A percentile compares a stretch with the other conserved stretches of the same genome.
These are phyloP conservation scores for Hypericum perforatum DNA, from an alignment of 345 rosid species.

Conservation along the genomic window DNA sequence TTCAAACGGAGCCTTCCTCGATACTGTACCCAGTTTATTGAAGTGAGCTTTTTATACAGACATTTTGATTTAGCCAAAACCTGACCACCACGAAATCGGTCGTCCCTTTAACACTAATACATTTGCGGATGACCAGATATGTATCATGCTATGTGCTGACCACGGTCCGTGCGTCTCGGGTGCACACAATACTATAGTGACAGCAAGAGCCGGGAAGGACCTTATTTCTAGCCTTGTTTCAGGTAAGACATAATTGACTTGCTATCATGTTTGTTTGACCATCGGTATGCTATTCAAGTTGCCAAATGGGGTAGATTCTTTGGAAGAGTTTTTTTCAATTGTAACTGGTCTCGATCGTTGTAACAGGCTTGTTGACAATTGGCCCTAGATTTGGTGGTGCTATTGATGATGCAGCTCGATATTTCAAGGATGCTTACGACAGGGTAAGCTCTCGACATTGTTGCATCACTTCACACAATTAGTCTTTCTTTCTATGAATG, in stretches of 20 bases:
- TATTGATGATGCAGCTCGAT: conserved; percentile 92
- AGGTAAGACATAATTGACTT: conserved; percentile 26
- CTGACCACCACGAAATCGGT: neutral
- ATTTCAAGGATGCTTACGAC: conserved; percentile 93
- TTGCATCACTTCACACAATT: neutral
- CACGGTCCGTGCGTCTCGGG: conserved; percentile 99
- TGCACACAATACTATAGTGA: conserved; percentile 90
- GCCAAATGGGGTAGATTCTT: neutral
- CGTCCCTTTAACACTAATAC: conserved; percentile 4
- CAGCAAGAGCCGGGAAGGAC: conserved; percentile 99
- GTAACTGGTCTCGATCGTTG: conserved; percentile 13
- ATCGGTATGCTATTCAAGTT: neutral
- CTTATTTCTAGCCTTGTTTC: conserved; percentile 94
- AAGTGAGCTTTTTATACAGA: conserved; percentile 29
- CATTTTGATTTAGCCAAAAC: conserved; percentile 1
- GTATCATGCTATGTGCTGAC: conserved; percentile 94
- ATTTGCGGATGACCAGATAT: conserved; percentile 46
- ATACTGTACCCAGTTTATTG: conserved; percentile 84
- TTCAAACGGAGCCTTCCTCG: conserved; percentile 97
- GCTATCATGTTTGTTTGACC: neutral
- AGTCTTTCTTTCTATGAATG: conserved; percentile 3
- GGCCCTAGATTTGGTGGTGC: conserved; percentile 99
- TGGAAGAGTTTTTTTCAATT: neutral
- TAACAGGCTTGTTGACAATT: conserved; percentile 80
- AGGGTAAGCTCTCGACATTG: conserved; percentile 35